These are phyloP conservation scores for Discostella stelligera DNA, from an alignment of 352 stramenopile genomes.

Conservation along the genomic window DNA sequence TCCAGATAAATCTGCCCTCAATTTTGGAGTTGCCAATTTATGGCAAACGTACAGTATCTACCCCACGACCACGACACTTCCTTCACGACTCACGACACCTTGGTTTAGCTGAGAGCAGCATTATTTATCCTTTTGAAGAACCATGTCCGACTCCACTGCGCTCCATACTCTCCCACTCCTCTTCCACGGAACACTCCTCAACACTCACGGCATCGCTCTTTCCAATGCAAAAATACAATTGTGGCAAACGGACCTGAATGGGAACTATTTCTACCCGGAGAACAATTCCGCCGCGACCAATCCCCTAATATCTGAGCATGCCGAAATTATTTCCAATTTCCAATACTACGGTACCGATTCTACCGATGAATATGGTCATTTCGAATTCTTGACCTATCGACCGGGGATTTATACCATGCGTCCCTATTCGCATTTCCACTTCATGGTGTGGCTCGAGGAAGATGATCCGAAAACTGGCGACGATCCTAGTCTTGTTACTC, in stretches of 20 bases:
- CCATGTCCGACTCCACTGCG: too few species aligned
- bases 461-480: slow-evolving; percentile 1
- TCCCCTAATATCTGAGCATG: slow-evolving; percentile 6
- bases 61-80: too few species aligned
- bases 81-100: too few species aligned
- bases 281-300: slow-evolving; percentile 3
- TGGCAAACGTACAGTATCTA: too few species aligned
- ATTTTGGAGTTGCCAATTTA: too few species aligned
- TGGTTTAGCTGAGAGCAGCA: too few species aligned
- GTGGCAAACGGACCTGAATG: slow-evolving; percentile 34
- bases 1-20: too few species aligned
- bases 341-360: slow-evolving; percentile 32
- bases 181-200: slow-evolving; percentile 27
- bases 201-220: slow-evolving; percentile 9
- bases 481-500: slow-evolving; percentile 10
- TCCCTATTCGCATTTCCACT: slow-evolving; percentile 29
- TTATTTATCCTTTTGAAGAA: too few species aligned
- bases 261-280: slow-evolving; percentile 26
- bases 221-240: slow-evolving; percentile 16
- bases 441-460: slow-evolving; percentile 30
- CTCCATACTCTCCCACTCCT: slow-evolving; percentile 16
- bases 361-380: slow-evolving; percentile 13
- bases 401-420: slow-evolving; percentile 15
- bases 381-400: slow-evolving; percentile 32
- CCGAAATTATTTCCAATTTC: slow-evolving; percentile 21